phyloP scores from a whole-genome alignment of 176 grass and related monocot species.

The Zizania latifolia region DNA sequence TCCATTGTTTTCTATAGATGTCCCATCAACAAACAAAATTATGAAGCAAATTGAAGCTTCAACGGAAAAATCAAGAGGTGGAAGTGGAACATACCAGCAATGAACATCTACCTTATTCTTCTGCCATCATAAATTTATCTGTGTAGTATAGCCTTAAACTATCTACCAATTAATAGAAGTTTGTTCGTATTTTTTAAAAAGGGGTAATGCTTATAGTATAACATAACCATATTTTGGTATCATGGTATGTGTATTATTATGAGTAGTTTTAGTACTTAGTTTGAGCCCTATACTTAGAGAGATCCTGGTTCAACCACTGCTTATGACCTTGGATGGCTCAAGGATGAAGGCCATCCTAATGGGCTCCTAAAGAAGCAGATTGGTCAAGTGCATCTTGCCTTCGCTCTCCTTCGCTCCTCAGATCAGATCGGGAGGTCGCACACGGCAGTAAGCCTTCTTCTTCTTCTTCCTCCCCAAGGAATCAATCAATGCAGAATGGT shows the following conservation, averaged over 20 bases:
- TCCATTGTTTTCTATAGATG: constrained; percentile 76
- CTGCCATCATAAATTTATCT: too few species aligned
- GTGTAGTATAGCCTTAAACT: too few species aligned
- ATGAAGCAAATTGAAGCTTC: constrained; percentile 47
- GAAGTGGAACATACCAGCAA: too few species aligned
- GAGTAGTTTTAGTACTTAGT: too few species aligned
- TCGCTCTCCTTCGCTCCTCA: background rate
- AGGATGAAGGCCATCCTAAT: constrained; percentile 98
- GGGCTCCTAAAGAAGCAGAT: constrained; percentile 93
- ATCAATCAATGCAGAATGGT: background rate
- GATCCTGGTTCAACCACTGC: too few species aligned
- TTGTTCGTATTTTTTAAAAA: too few species aligned
- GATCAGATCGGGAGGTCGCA: constrained; percentile 3
- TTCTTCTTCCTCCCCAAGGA: constrained; percentile 26
- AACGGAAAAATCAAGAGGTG: constrained; percentile 31
- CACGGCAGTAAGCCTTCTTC: background rate
- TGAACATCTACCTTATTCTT: too few species aligned
- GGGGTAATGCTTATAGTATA: too few species aligned
- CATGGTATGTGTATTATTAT: too few species aligned
- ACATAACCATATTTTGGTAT: too few species aligned
- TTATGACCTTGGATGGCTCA: constrained; percentile 88
- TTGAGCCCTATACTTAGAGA: too few species aligned
- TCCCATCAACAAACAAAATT: constrained; percentile 60
- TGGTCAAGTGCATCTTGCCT: constrained; percentile 74
- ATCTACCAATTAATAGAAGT: too few species aligned